Evolutionary conservation across 768 basidiomycete genomes (phyloP).

Genomic region (Tulasnella sp.): DNA sequence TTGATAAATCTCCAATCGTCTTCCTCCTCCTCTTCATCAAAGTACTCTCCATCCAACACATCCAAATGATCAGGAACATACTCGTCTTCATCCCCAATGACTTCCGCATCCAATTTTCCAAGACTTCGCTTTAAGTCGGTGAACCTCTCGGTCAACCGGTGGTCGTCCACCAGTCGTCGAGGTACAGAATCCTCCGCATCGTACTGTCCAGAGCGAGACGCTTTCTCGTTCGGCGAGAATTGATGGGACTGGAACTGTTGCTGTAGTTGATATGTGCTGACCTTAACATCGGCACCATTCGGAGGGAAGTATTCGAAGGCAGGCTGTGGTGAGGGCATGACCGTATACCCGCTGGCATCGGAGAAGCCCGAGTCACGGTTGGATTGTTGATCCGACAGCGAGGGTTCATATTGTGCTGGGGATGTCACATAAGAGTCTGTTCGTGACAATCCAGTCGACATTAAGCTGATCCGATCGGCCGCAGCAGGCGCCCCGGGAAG

Average conservation of each 20-base stretch:
- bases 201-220: too few relatives aligned
- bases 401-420: too few relatives aligned
- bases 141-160: not conserved
- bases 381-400: too few relatives aligned
- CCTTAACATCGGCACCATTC: constrained; percentile 8
- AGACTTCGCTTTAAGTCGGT: constrained; percentile 5
- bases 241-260: not conserved
- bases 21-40: constrained; percentile 49
- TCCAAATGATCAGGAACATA: constrained; percentile 2
- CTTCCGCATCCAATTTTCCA: constrained; percentile 9
- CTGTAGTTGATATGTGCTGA: not conserved
- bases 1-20: constrained; percentile 75
- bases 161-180: not conserved
- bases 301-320: constrained; percentile 6
- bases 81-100: not conserved
- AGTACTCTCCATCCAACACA: constrained; percentile 4
- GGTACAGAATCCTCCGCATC: not conserved
- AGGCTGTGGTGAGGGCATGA: not conserved
- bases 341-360: not conserved
- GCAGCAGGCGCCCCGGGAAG: not conserved
- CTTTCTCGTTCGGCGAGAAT: not conserved
- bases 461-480: too few relatives aligned
- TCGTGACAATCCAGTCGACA: too few relatives aligned
- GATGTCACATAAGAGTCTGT: too few relatives aligned
- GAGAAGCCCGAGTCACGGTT: too few relatives aligned